Evolutionary conservation across 768 basidiomycete genomes (phyloP), one percentile per base, ranked within the genome.

Genomic region (Lactarius sp.): DNA sequence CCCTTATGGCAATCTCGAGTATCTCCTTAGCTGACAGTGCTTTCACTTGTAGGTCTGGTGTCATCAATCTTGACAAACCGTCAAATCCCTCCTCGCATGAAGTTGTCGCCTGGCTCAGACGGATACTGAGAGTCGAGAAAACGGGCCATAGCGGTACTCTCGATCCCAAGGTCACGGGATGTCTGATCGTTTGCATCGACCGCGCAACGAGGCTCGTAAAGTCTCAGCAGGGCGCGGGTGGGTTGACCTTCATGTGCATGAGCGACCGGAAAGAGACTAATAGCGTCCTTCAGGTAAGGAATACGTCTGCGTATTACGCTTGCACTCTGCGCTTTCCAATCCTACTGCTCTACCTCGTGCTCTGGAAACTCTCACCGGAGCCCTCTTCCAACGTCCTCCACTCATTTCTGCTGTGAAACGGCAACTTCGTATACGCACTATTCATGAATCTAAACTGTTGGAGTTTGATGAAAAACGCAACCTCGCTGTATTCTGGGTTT

Each of bases 71-170:
- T 69, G 97, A 99, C 84, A 99, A 99, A 73, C 97, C 97, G 27
- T 98, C 96, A 37, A 99, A 98, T 77, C 96, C 96, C 4, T 97
- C 95, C 18, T 96, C 95, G 5, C 97, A 99, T 76, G 97, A 99
- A 80, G 97, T 99, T 59, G 97, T 99, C 68, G 97, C 97, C 16
- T 99, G 97, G 97, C 78, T 99, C 66, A 84, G 95, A 70, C 85
- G 97, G n/a, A 99, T 99, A 67, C 76, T 99, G 59, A 87, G 95
- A 22, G 93, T 90, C 31, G 97, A 98, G 76, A 98, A 99, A 78
- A 99, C 97, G 0, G 97, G 97, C 47, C 97, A 99, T 77, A 97
- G 94, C 64, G 97, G 97, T 68, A 99, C 97, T 50, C 83, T 99
- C 52, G 97, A 99, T 75, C 97, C 97, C 53, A 99, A 99, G 76